Percentiles rank a stretch among this genome's conserved stretches.
Conservation (phyloP, 495 filamentous ascomycete species). For the Cairneyella variabilis region DNA sequence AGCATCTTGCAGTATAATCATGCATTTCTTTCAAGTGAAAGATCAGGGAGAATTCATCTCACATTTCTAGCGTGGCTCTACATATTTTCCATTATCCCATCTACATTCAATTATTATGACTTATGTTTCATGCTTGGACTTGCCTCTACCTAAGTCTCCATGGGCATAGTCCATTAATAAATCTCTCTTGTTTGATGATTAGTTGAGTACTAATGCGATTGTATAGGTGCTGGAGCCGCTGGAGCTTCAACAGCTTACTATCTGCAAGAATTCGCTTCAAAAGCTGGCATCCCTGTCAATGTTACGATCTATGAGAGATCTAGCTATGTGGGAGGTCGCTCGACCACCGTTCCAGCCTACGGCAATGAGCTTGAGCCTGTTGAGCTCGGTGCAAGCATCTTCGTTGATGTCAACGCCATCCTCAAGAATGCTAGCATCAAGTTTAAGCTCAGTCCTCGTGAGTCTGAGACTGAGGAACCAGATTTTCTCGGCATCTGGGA, state of each 20-base stretch:
- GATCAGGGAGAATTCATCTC: background rate
- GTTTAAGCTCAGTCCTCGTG: constrained; percentile 57
- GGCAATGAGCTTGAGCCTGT: constrained; percentile 65
- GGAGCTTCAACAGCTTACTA: constrained; percentile 86
- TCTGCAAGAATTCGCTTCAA: constrained; percentile 62
- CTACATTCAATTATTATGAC: too few species aligned
- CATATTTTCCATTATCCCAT: background rate
- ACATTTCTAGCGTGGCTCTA: background rate
- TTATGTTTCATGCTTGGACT: too few species aligned
- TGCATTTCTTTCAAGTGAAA: background rate
- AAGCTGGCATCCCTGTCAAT: constrained; percentile 51
- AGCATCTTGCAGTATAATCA: too few species aligned
- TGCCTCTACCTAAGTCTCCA: too few species aligned
- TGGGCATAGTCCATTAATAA: too few species aligned
- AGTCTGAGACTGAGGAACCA: constrained; percentile 28
- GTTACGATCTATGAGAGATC: constrained; percentile 88
- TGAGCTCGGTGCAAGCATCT: constrained; percentile 90
- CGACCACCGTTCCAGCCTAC: constrained; percentile 82
- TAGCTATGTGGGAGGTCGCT: constrained; percentile 78
- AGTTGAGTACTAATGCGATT: background rate
- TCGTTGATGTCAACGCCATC: constrained; percentile 82
- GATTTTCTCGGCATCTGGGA: constrained; percentile 78
- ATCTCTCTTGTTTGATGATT: too few species aligned
- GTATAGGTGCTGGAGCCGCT: constrained; percentile 85
- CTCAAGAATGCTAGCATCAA: constrained; percentile 69